phyloP scores from a whole-genome alignment of 2,329 filamentous ascomycete genomes.

The Aspergillaceae sp. region DNA sequence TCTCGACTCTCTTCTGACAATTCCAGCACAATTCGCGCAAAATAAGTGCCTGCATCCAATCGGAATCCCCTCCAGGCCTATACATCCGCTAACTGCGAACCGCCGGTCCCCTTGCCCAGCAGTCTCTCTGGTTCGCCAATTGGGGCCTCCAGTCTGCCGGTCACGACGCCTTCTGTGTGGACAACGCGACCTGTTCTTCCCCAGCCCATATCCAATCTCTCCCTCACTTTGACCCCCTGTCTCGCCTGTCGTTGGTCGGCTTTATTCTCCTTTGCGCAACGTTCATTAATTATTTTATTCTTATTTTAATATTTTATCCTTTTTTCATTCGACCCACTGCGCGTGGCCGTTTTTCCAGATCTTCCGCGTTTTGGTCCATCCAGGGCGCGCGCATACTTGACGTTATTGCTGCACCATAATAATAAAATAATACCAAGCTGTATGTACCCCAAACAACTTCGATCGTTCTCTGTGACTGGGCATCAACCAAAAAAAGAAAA shows the following conservation, averaged over 20 bases:
- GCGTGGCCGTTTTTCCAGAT: conserved; percentile 17
- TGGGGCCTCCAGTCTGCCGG: conserved; percentile 13
- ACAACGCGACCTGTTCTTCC: conserved; percentile 5
- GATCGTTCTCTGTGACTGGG: conserved; percentile 2
- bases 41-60: too few relatives aligned
- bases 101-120: conserved; percentile 3
- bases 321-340: conserved; percentile 21
- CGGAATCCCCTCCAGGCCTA: too few relatives aligned
- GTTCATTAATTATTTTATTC: too few relatives aligned
- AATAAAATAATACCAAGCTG: not conserved
- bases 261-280: conserved; percentile 17
- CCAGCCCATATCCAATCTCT: not conserved
- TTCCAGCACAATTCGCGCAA: too few relatives aligned
- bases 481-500: not conserved
- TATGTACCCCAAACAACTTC: too few relatives aligned
- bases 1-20: too few relatives aligned
- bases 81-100: not conserved
- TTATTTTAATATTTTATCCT: conserved; percentile 2
- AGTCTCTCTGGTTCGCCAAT: conserved; percentile 33
- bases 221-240: conserved; percentile 1
- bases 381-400: conserved; percentile 18
- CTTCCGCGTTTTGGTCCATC: conserved; percentile 6
- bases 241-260: conserved; percentile 3
- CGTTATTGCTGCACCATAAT: conserved; percentile 15
- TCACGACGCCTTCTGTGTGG: not conserved